Evolutionary conservation across 345 rosid species (phyloP).

Genomic region (Arabis hirsuta): DNA sequence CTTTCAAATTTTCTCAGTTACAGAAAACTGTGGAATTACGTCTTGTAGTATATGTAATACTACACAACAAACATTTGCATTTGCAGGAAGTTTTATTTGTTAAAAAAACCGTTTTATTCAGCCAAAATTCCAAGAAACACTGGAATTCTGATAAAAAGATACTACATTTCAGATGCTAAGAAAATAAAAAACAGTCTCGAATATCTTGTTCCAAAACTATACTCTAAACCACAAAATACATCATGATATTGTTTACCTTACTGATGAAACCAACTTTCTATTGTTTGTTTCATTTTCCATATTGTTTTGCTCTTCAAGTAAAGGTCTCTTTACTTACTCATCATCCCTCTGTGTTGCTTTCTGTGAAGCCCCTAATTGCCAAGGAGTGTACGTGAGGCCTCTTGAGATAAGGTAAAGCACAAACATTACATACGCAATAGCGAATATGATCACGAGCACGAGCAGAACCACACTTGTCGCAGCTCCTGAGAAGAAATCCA

Average conservation of each 20-base stretch:
- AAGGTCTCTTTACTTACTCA: conserved; percentile 28
- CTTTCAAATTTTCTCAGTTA: no score
- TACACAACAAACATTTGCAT: background rate
- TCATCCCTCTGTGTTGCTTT: conserved; percentile 37
- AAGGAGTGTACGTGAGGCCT: conserved; percentile 49
- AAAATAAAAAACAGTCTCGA: no score
- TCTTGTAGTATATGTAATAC: background rate
- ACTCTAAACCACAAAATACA: conserved; percentile 21
- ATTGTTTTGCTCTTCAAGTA: background rate
- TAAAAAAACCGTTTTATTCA: background rate
- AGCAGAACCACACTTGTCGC: conserved; percentile 53
- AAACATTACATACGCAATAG: conserved; percentile 62
- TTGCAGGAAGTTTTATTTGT: background rate
- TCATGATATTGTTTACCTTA: background rate
- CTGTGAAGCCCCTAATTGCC: conserved; percentile 43
- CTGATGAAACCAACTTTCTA: conserved; percentile 20
- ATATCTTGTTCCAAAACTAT: conserved; percentile 13
- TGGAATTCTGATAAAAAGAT: background rate
- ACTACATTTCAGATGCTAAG: conserved; percentile 8
- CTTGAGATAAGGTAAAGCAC: conserved; percentile 68
- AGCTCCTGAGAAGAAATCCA: conserved; percentile 77
- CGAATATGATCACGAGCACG: conserved; percentile 46
- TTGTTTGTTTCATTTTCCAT: conserved; percentile 23
- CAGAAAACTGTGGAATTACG: no score
- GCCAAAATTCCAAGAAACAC: conserved; percentile 6